Evolutionary conservation across 2,329 filamentous ascomycete species (phyloP), one percentile per base, ranked within the genome.

Genomic region (Didymella exigua): DNA sequence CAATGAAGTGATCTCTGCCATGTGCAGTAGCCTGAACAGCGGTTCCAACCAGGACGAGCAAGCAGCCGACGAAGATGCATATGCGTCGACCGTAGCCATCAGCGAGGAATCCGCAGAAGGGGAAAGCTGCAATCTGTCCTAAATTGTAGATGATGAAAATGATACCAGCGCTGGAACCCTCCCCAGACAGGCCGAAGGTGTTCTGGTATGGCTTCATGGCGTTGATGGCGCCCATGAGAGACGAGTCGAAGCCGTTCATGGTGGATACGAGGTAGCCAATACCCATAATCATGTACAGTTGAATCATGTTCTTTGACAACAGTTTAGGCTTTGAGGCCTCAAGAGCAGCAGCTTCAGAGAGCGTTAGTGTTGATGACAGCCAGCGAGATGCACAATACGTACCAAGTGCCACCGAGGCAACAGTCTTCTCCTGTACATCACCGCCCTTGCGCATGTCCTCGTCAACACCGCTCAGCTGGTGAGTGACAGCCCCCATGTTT

Each of bases 1-100:
- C 82, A 60, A 86, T 82, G 71, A 87, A 86, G 55, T 83, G 80
- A 9, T 72, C 75, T 33, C 74, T 76, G 21, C 63, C 65, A 45
- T 81, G 63, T 8, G 82, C 77, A n/a, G 82, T 76, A 1, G 76
- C 75, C 61, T 84, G 80, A 34, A 85, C 61, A 23, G 82, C 77
- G 11, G 81, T 79, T 23, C 82, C 82, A 33, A 83, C 66, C 9
- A 85, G 64, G 14, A 86, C 81, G 45, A 84, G 75, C 2, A 77
- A 36, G 50, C 80, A 82, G 5, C 84, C 84, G 33, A 83, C 74
- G 54, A 85, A 84, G 59, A 86, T 86, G 54, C 83, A 83, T 26
- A 78, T 68, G 29, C 82, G 77, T 55, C 84, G 78, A 45, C 84
- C 84, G 34, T 74, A 76, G 26, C 72, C 72, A 49, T 77, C 75